Conservation (phyloP, 805 yeast species). For the Barnettozyma pratensis region DNA sequence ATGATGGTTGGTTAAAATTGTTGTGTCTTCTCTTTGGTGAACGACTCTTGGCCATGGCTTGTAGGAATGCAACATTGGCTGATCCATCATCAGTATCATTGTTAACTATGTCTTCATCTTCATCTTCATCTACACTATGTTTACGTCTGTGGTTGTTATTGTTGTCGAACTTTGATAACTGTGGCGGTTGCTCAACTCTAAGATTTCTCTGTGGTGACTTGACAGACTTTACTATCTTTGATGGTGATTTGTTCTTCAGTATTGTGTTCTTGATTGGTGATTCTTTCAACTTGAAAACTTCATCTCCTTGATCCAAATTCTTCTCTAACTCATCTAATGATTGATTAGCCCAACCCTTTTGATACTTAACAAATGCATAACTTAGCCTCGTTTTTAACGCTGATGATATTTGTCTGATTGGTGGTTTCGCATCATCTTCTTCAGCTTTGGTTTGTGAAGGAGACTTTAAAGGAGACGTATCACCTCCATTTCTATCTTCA, state of each 20-base stretch:
- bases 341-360: conserved; percentile 27
- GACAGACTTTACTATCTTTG: conserved; percentile 6
- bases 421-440: conserved; percentile 27
- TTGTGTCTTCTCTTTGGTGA: conserved; percentile 25
- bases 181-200: conserved; percentile 4
- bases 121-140: neutral
- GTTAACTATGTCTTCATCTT: conserved; percentile 1
- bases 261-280: neutral
- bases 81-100: conserved; percentile 25
- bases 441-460: conserved; percentile 19
- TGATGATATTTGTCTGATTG: conserved; percentile 35
- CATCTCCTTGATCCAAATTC: conserved; percentile 8
- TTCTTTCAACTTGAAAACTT: neutral
- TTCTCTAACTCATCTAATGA: conserved; percentile 26
- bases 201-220: conserved; percentile 6
- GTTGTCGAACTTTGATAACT: neutral
- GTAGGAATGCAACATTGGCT: conserved; percentile 35
- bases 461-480: conserved; percentile 23
- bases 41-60: conserved; percentile 30
- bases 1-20: conserved; percentile 5
- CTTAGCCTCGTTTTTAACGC: conserved; percentile 35
- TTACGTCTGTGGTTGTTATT: conserved; percentile 8
- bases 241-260: conserved; percentile 1
- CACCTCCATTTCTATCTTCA: neutral
- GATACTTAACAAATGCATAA: conserved; percentile 36